Base-by-base conservation (phyloP, 345 rosid genomes). In the Kernera saxatilis region DNA sequence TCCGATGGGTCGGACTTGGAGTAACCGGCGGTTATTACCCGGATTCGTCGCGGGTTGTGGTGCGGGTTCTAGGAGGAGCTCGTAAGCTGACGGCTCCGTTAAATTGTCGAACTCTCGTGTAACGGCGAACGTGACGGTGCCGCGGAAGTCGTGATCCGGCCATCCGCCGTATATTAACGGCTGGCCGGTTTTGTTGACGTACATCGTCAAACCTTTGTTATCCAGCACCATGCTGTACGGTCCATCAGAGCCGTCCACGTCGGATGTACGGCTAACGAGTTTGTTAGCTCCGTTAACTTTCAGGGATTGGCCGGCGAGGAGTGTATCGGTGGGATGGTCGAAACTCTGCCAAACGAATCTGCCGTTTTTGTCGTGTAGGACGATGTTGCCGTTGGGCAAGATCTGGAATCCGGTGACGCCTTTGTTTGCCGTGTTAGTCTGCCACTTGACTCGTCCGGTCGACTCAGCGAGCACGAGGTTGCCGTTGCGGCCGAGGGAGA, bases 331-430 rank as follows among this genome's bases (percentile, higher is more conserved):
- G 0, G 91, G 93, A 6, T 43, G 64, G 32, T 89, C 82, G 29
- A 87, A 86, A 39, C 91, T 86, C 72, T 84, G 91, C 88, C 88
- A 83, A 3, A 80, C 6, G 51, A 80, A 88, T 1, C 74, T 81
- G 0, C 82, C 83, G 35, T 81, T 74, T 7, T 80, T 63, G 67
- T 88, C 83, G 35, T 69, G 50, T 11, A 88, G 77, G 6, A 91
- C 93, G 54, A 87, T 77, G 85, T 87, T 84, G 1, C 97, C 96
- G 44, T 64, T 85, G 3, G 82, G 53, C 0, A 85, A 73, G 44
- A 91, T 18, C 5, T 69, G 4, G 48, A 87, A 71, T 0, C 88
- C 93, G 0, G 81, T 78, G n/a, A 89, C 91, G 2, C 90, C 89
- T 56, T 82, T 89, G 55, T 84, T 84, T 18, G 91, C 84, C 0